These are phyloP conservation scores for Sporothrix schenckii DNA, from an alignment of 2,329 filamentous ascomycete genomes.

Conservation along the genomic window DNA sequence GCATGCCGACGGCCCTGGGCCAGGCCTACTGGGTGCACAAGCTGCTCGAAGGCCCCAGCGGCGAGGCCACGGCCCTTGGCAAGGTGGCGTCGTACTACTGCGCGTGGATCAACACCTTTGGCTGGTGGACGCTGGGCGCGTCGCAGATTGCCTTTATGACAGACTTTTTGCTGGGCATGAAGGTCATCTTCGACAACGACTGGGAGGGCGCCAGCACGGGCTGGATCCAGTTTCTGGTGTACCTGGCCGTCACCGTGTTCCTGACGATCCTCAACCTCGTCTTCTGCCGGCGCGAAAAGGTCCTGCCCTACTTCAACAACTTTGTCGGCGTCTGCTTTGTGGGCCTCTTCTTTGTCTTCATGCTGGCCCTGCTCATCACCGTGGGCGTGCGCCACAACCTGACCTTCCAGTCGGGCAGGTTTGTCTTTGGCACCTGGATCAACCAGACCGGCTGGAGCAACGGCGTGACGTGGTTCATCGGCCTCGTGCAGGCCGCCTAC, in stretches of 20 bases:
- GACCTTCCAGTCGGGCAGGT: constrained; percentile 36
- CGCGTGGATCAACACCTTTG: constrained; percentile 36
- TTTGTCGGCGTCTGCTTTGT: constrained; percentile 53
- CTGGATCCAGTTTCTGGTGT: constrained; percentile 52
- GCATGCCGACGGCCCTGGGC: constrained; percentile 63
- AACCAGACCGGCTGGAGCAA: constrained; percentile 46
- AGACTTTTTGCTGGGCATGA: constrained; percentile 34
- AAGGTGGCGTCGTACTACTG: constrained; percentile 32
- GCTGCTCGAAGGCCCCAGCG: constrained; percentile 40
- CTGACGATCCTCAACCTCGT: constrained; percentile 39
- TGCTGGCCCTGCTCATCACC: constrained; percentile 39
- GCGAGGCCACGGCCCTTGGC: constrained; percentile 45
- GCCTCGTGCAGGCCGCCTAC: constrained; percentile 46
- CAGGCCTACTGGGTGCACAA: constrained; percentile 61
- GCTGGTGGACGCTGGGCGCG: constrained; percentile 36
- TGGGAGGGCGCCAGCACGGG: constrained; percentile 32
- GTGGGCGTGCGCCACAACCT: constrained; percentile 35
- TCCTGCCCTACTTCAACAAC: constrained; percentile 58
- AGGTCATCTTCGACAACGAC: constrained; percentile 34
- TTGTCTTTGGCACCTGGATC: constrained; percentile 42
- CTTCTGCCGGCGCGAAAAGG: constrained; percentile 52
- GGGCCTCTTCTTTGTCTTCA: constrained; percentile 44
- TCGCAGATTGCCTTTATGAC: constrained; percentile 35
- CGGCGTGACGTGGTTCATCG: constrained; percentile 38
- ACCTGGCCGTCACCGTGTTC: constrained; percentile 48